Percentiles rank a stretch among this genome's conserved stretches.
Evolutionary conservation across 192 early-diverging fungal species (phyloP).

Genomic region (Paraglomus brasilianum): DNA sequence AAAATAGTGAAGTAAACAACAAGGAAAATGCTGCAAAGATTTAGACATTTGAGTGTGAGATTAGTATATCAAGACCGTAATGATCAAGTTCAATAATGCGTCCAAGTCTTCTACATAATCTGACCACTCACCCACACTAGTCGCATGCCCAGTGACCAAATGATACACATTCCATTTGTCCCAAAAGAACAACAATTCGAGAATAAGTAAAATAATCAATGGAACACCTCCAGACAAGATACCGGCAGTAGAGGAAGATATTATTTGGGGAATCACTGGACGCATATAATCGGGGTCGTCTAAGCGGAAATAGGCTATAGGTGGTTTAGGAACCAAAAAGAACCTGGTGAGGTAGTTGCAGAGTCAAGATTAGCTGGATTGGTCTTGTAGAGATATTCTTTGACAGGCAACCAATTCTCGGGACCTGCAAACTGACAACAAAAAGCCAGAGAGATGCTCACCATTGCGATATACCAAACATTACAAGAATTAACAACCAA

Average conservation of each 20-base stretch:
- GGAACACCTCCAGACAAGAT: constrained; percentile 15
- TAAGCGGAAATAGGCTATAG: constrained; percentile 25
- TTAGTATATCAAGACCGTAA: too few species aligned
- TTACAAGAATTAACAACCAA: constrained; percentile 23
- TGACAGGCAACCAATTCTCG: neutral
- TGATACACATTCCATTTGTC: constrained; percentile 29
- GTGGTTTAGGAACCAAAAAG: constrained; percentile 21
- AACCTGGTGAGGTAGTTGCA: constrained; percentile 17
- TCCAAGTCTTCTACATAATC: neutral
- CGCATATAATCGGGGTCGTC: neutral
- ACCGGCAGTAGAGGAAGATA: constrained; percentile 18
- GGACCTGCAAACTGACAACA: too few species aligned
- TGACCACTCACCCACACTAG: neutral
- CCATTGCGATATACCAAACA: constrained; percentile 20
- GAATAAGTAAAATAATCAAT: constrained; percentile 11
- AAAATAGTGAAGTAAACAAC: constrained; percentile 15
- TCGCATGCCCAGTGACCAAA: constrained; percentile 21
- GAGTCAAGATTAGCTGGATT: neutral
- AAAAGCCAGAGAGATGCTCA: constrained; percentile 2
- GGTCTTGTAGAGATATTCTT: too few species aligned
- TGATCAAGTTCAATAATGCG: neutral
- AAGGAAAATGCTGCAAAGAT: constrained; percentile 7
- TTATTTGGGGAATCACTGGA: constrained; percentile 16
- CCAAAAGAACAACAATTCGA: constrained; percentile 30
- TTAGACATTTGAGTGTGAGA: neutral